Percentiles rank a stretch among this genome's conserved stretches.
Conservation (phyloP, 1,139 yeast species). For the Diutina catenulata region DNA sequence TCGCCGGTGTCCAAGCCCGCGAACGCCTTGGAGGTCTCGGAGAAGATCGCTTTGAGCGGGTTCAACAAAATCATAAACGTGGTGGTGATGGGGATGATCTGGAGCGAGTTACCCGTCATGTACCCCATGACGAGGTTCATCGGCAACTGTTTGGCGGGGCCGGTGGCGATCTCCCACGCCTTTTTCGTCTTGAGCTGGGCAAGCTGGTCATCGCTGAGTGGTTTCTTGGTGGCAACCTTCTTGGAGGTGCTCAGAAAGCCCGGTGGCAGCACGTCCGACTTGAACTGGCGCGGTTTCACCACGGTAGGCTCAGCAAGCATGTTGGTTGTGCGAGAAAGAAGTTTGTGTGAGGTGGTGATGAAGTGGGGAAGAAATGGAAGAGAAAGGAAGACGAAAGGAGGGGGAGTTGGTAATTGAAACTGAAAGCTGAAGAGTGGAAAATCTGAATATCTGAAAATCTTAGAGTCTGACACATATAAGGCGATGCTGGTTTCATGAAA, state of each 20-base stretch:
- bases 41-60: conserved; percentile 63
- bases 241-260: conserved; percentile 8
- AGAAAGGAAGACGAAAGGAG: too few relatives aligned
- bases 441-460: too few relatives aligned
- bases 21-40: conserved; percentile 38
- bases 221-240: conserved; percentile 5
- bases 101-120: conserved; percentile 87
- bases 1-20: conserved; percentile 15
- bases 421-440: too few relatives aligned
- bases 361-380: too few relatives aligned
- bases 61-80: conserved; percentile 72
- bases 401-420: too few relatives aligned
- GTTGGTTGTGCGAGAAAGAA: too few relatives aligned
- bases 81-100: conserved; percentile 85
- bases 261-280: conserved; percentile 7
- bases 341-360: too few relatives aligned
- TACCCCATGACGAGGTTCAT: conserved; percentile 87
- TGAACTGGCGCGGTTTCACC: background rate
- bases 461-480: too few relatives aligned
- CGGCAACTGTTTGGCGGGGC: conserved; percentile 79
- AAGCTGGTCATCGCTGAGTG: conserved; percentile 11
- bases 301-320: too few relatives aligned
- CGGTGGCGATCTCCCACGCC: conserved; percentile 80
- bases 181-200: conserved; percentile 41
- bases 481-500: too few relatives aligned